phyloP scores from a whole-genome alignment of 2,329 filamentous ascomycete genomes.

The Colletotrichum sp. region DNA sequence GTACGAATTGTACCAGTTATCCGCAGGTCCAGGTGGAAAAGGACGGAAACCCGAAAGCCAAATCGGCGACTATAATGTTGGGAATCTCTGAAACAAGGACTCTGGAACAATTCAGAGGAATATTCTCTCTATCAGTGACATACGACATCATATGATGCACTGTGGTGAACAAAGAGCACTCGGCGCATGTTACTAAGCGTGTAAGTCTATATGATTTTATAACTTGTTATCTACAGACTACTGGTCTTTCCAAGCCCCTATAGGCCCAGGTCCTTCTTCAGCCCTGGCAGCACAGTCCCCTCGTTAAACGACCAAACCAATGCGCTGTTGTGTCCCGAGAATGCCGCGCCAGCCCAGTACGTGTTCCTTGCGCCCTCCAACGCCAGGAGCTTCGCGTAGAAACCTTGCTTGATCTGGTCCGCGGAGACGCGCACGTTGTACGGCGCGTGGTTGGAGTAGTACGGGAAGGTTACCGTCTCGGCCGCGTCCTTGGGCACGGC shows the following conservation, averaged over 20 bases:
- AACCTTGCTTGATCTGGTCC: slow-evolving; percentile 32
- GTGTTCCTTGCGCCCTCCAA: slow-evolving; percentile 40
- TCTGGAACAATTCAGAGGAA: too few species aligned
- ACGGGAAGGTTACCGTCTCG: slow-evolving; percentile 9
- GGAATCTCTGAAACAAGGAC: too few species aligned
- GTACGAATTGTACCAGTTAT: not conserved
- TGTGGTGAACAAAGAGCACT: too few species aligned
- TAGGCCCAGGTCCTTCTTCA: slow-evolving; percentile 17
- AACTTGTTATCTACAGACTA: too few species aligned
- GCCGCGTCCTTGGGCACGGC: slow-evolving; percentile 7
- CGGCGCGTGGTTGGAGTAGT: slow-evolving; percentile 32
- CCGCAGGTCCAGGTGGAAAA: too few species aligned
- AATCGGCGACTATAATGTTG: too few species aligned
- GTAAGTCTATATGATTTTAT: too few species aligned
- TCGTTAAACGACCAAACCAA: slow-evolving; percentile 9
- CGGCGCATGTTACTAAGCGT: too few species aligned
- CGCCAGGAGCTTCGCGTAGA: slow-evolving; percentile 35
- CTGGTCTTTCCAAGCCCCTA: not conserved
- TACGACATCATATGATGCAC: too few species aligned
- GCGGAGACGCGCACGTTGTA: slow-evolving; percentile 29
- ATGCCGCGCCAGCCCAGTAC: slow-evolving; percentile 39
- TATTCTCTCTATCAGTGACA: too few species aligned
- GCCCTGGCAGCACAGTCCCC: slow-evolving; percentile 1
- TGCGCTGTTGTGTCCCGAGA: slow-evolving; percentile 11
- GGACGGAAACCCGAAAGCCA: too few species aligned